phyloP scores from a whole-genome alignment of 257 asterid species.

The Penstemon barbatus region DNA sequence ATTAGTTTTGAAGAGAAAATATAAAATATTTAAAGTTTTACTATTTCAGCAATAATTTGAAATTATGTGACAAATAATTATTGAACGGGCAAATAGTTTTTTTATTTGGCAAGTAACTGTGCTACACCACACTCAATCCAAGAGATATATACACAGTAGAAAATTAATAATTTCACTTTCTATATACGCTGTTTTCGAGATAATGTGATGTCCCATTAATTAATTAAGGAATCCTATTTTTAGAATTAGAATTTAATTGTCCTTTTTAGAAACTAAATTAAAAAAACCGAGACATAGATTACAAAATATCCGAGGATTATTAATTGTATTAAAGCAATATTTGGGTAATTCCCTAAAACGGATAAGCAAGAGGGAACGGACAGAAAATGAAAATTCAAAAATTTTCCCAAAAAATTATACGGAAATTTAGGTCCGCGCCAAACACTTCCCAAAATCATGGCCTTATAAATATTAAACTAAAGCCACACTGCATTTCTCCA shows the following conservation, averaged over 20 bases:
- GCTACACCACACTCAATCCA: neutral
- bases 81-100: neutral
- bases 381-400: constrained; percentile 37
- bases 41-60: too few species aligned
- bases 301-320: neutral
- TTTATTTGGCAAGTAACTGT: too few species aligned
- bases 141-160: neutral
- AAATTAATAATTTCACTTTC: neutral
- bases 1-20: neutral
- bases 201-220: neutral
- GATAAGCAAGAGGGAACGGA: constrained; percentile 31
- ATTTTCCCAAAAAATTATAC: constrained; percentile 12
- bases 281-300: neutral
- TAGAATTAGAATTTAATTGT: neutral
- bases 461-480: constrained; percentile 26
- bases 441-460: constrained; percentile 28
- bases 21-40: neutral
- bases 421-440: constrained; percentile 43
- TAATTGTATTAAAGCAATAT: neutral
- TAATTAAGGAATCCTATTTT: neutral
- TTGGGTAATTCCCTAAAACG: neutral
- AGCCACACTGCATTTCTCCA: neutral
- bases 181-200: neutral
- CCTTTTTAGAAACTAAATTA: neutral
- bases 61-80: neutral